These are phyloP conservation scores for Hanseniaspora osmophila DNA, from an alignment of 805 yeast genomes.

Conservation along the genomic window DNA sequence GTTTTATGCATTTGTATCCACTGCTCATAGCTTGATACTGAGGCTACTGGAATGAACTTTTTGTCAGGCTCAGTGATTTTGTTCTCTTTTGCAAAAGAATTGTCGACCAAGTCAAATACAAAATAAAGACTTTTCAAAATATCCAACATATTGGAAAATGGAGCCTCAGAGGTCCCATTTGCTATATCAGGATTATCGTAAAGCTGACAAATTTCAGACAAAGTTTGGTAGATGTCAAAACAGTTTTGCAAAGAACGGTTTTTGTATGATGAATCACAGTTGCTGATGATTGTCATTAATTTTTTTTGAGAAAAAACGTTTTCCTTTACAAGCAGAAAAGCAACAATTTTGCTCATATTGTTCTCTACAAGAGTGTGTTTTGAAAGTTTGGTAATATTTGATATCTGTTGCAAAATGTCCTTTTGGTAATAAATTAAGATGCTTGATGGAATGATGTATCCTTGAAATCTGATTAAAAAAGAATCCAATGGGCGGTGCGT, in stretches of 20 bases:
- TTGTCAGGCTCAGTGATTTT: constrained; percentile 7
- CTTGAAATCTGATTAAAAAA: constrained; percentile 55
- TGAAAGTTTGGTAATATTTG: constrained; percentile 9
- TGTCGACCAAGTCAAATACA: background rate
- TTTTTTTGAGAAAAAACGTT: background rate
- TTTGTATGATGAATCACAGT: background rate
- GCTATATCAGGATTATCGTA: constrained; percentile 1
- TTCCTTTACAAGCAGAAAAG: background rate
- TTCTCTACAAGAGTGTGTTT: background rate
- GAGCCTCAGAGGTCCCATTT: background rate
- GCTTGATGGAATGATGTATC: constrained; percentile 64
- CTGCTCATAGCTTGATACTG: constrained; percentile 13
- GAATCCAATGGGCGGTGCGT: constrained; percentile 47
- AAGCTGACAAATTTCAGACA: constrained; percentile 4
- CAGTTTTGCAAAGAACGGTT: background rate
- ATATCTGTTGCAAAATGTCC: constrained; percentile 35
- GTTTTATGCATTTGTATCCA: constrained; percentile 19
- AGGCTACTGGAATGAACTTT: constrained; percentile 3
- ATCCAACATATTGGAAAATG: background rate
- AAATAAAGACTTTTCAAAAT: background rate
- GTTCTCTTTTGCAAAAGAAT: background rate
- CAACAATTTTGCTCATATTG: background rate
- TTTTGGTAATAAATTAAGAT: constrained; percentile 45
- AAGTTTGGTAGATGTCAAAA: constrained; percentile 1
- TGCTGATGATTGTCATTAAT: background rate